Base-by-base conservation (phyloP, 2,329 filamentous ascomycete species). In the Colletotrichum spaethianum region DNA sequence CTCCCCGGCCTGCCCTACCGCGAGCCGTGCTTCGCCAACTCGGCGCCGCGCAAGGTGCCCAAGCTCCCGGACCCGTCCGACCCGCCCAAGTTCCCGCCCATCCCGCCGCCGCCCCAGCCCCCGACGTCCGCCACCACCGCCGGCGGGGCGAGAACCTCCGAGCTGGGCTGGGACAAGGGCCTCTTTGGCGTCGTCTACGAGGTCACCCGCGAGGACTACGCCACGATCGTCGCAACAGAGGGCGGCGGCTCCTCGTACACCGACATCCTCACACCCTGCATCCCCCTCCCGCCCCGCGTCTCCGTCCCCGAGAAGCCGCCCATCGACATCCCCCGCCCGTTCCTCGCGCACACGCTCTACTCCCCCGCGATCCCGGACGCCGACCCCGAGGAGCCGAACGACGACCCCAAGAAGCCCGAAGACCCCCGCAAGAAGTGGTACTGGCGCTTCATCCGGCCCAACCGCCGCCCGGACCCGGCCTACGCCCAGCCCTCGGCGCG, bases 121-220 rank as follows among this genome's bases (percentile, higher is more conserved):
- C 11, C 1, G 31, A 11, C 20, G 31, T 55, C 33, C 16, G 42
- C 70, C 56, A 40, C 60, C 62, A n/a, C 36, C 52, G 26, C 62
- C 52, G 42, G 42, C 64, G 16, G 42, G 36, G 11, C 26, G n/a
- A 52, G 38, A 14, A 38, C 46, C 1, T 57, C 56, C 1, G 74
- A 76, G 20, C 73, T 75, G 9, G 72, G 76, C 40, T 97, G 94
- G 95, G 85, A 91, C 74, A 95, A 95, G 78, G 94, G 94, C 5
- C 88, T 99, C 2, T 90, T 98, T 50, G 96, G 96, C 31, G 94
- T 98, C 20, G 96, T 98, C 4, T 99, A 99, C 84, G 95, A 98
- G 83, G 94, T 98, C 38, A 98, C 95, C 0, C 84, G 88, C 23
- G 82, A 88, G 53, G 96, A 99, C 83, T 99, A 94, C 80, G 88